Percentiles rank a stretch among this genome's conserved stretches.
Evolutionary conservation across 352 stramenopile species (phyloP).

Genomic region (Phytophthora macrochlamydospora): DNA sequence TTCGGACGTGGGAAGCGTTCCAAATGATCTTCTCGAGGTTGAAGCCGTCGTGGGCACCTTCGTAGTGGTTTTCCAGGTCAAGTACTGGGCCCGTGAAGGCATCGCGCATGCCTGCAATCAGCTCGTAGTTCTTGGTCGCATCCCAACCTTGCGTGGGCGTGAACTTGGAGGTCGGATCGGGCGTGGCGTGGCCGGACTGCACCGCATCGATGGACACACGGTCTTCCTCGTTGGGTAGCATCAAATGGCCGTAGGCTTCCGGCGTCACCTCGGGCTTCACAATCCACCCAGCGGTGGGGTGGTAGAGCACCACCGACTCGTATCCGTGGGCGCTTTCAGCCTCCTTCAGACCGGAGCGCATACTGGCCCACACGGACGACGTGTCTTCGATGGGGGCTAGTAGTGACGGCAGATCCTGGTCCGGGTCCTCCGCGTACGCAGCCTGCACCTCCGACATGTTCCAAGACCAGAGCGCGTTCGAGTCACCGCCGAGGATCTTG

Average conservation of each 20-base stretch:
- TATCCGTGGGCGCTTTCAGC: slow-evolving; percentile 13
- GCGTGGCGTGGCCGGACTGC: slow-evolving; percentile 15
- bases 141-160: slow-evolving; percentile 8
- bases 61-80: slow-evolving; percentile 30
- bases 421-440: slow-evolving; percentile 14
- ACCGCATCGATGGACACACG: slow-evolving; percentile 16
- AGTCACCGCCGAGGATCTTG: slow-evolving; percentile 28
- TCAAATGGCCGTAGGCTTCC: slow-evolving; percentile 12
- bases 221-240: slow-evolving; percentile 21
- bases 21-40: slow-evolving; percentile 8
- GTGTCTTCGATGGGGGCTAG: slow-evolving; percentile 24
- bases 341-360: slow-evolving; percentile 17
- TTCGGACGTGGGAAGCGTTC: slow-evolving; percentile 26
- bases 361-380: slow-evolving; percentile 21
- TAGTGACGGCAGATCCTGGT: slow-evolving; percentile 9
- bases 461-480: slow-evolving; percentile 15
- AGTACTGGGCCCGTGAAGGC: slow-evolving; percentile 21
- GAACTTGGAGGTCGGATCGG: slow-evolving; percentile 3
- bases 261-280: slow-evolving; percentile 18
- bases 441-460: slow-evolving; percentile 17
- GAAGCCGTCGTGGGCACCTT: slow-evolving; percentile 23
- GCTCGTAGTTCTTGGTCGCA: slow-evolving; percentile 26
- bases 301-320: slow-evolving; percentile 20
- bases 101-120: slow-evolving; percentile 17
- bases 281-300: slow-evolving; percentile 16